Evolutionary conservation across 768 basidiomycete genomes (phyloP).

Genomic region (Auricularia sp.): DNA sequence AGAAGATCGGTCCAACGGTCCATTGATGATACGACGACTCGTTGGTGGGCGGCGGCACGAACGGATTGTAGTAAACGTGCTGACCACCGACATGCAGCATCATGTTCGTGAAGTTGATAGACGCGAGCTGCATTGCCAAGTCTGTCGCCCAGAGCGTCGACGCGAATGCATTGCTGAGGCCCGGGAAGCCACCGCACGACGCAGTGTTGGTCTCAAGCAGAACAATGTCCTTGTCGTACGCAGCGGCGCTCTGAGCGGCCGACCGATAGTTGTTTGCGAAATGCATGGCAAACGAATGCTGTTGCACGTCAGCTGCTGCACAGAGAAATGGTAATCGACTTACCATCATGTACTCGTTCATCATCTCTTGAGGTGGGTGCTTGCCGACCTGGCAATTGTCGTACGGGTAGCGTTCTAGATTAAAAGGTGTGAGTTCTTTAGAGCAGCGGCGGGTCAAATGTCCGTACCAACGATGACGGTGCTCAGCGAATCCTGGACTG

Average conservation of each 20-base stretch:
- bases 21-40: slow-evolving; percentile 27
- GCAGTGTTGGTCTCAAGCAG: slow-evolving; percentile 49
- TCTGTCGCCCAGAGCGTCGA: slow-evolving; percentile 44
- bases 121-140: slow-evolving; percentile 40
- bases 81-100: slow-evolving; percentile 41
- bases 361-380: slow-evolving; percentile 4
- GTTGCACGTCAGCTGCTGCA: slow-evolving; percentile 21
- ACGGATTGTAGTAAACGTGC: slow-evolving; percentile 45
- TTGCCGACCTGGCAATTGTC: slow-evolving; percentile 22
- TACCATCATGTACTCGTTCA: not conserved
- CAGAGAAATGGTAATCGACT: too few species aligned
- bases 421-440: not conserved
- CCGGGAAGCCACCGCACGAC: slow-evolving; percentile 43
- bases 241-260: slow-evolving; percentile 23
- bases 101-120: slow-evolving; percentile 36
- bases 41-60: slow-evolving; percentile 42
- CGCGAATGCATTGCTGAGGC: slow-evolving; percentile 39
- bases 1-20: slow-evolving; percentile 40
- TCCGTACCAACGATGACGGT: not conserved
- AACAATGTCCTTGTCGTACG: slow-evolving; percentile 28
- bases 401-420: slow-evolving; percentile 14
- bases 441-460: not conserved
- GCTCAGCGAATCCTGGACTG: not conserved
- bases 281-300: slow-evolving; percentile 26
- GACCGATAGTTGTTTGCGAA: slow-evolving; percentile 29